Percentiles rank a stretch among this genome's conserved stretches.
phyloP scores from a whole-genome alignment of 495 filamentous ascomycete genomes.

The Thozetella sp. region DNA sequence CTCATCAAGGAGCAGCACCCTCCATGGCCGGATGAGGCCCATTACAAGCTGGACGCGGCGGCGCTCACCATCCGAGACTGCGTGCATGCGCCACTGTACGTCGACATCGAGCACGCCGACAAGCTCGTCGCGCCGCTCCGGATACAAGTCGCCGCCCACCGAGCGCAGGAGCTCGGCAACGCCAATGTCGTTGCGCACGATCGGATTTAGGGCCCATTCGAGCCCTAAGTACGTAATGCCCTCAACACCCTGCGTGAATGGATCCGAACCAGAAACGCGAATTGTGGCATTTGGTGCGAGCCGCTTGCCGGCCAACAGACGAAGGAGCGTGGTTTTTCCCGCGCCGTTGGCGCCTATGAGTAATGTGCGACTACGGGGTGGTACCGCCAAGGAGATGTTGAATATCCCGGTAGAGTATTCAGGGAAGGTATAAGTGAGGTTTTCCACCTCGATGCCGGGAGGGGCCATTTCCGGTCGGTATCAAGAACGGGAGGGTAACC shows the following conservation, averaged over 20 bases:
- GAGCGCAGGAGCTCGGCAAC: conserved; percentile 81
- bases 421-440: conserved; percentile 87
- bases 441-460: conserved; percentile 59
- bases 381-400: conserved; percentile 72
- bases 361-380: conserved; percentile 81
- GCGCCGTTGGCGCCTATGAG: conserved; percentile 97
- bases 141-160: conserved; percentile 83
- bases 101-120: conserved; percentile 90
- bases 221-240: conserved; percentile 95
- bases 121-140: conserved; percentile 81
- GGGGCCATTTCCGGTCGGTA: too few relatives aligned
- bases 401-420: conserved; percentile 76
- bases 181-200: conserved; percentile 94
- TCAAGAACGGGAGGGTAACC: too few relatives aligned
- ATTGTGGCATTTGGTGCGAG: conserved; percentile 77
- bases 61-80: conserved; percentile 89
- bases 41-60: conserved; percentile 92
- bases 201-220: conserved; percentile 96
- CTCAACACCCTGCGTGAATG: conserved; percentile 83
- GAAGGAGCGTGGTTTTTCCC: conserved; percentile 94
- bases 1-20: conserved; percentile 87
- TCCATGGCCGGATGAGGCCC: conserved; percentile 91
- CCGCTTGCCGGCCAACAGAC: conserved; percentile 83
- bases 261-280: conserved; percentile 77
- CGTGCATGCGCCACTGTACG: conserved; percentile 88